Base-by-base conservation (phyloP, 2,329 filamentous ascomycete genomes). In the Phoma sp. region DNA sequence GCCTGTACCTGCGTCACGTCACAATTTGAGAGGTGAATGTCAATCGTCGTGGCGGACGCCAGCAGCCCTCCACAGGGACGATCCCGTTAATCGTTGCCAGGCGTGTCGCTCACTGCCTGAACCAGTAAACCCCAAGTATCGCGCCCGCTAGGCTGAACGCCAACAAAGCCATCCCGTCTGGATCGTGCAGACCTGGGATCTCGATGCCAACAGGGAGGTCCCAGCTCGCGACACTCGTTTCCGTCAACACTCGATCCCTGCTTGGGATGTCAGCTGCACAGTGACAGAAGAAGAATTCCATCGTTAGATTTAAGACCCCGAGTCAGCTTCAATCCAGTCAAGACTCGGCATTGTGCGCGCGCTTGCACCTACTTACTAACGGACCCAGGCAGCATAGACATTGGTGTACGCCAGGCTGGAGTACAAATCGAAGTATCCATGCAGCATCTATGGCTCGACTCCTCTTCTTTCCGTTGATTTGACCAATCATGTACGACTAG, bases 91-190 rank as follows among this genome's bases (percentile, higher is more conserved):
- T 71, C 63, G 60, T 58, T 51, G 50, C 51, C 51, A 55, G 57
- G 58, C 57, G 58, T 66, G 59, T 59, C 57, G 55, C 57, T 65
- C 65, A 63, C 59, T 70, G 54, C 68, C 65, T 49, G 48, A 67
- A 65, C 37, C 43, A 61, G 65, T 38, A 53, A 47, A 56, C 59
- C 58, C 61, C 58, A 66, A 57, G 65, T 61, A 61, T 68, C 62
- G 65, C 64, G 63, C 57, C 69, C 63, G 63, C 63, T 68, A 65
- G 65, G 53, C 58, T 62, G 48, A 58, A 68, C 69, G 65, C 68
- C 67, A 64, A 57, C 58, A 61, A 67, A 71, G 69, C 69, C 68
- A 59, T 62, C 67, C 68, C 67, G 64, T 61, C 65, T 66, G 65
- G 64, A 65, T 68, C 65, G 61, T 65, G 67, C 68, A 65, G 65